These are phyloP conservation scores for Starmera caribaea DNA, from an alignment of 805 yeast genomes.

Conservation along the genomic window DNA sequence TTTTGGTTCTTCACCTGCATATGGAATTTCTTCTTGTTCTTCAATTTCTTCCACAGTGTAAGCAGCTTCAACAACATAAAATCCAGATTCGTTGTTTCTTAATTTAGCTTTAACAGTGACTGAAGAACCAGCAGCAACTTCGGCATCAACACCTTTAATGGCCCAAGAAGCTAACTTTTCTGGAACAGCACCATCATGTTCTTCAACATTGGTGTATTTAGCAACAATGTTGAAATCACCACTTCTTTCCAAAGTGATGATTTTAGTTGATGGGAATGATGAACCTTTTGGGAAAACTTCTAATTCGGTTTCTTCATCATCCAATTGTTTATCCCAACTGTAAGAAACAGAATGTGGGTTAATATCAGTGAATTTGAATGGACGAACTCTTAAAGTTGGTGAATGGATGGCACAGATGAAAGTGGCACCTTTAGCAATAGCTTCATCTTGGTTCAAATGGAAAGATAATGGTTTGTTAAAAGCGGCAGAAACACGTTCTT, in stretches of 20 bases:
- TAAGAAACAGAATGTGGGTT: constrained; percentile 90
- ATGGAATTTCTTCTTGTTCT: constrained; percentile 81
- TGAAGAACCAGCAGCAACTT: constrained; percentile 57
- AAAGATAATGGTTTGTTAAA: constrained; percentile 82
- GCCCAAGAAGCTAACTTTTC: constrained; percentile 75
- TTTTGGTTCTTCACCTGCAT: constrained; percentile 51
- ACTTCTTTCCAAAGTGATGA: constrained; percentile 87
- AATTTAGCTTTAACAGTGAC: constrained; percentile 87
- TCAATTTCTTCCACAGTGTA: constrained; percentile 88
- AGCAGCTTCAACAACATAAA: constrained; percentile 89
- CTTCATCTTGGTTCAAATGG: constrained; percentile 98
- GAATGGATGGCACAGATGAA: constrained; percentile 98
- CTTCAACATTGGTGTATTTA: constrained; percentile 65
- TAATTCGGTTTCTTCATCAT: constrained; percentile 78
- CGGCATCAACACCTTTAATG: constrained; percentile 73
- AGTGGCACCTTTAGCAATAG: constrained; percentile 98
- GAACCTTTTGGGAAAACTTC: constrained; percentile 97
- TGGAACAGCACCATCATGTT: constrained; percentile 60
- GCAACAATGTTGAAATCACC: constrained; percentile 85
- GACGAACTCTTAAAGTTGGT: constrained; percentile 97
- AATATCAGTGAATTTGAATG: constrained; percentile 94
- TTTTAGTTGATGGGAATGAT: constrained; percentile 87
- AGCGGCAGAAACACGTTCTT: constrained; percentile 67
- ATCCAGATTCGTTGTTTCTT: constrained; percentile 95
- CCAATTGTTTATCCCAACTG: constrained; percentile 90